Conservation (phyloP, 257 asterid species). For the Rhazya stricta region DNA sequence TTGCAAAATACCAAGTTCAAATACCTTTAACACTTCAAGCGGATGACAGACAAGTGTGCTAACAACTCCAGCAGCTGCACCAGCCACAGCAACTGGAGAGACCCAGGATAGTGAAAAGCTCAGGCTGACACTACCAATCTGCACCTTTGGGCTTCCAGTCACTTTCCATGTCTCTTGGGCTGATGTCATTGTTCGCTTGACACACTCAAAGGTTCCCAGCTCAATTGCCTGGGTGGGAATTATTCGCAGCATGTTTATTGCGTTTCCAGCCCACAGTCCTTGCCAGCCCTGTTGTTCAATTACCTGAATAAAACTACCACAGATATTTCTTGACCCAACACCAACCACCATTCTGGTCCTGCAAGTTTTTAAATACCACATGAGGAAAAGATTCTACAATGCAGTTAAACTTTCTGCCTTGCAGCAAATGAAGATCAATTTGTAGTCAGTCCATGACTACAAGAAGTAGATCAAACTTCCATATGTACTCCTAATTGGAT, state of each 20-base stretch:
- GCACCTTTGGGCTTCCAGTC: slow-evolving; percentile 42
- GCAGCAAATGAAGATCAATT: background rate
- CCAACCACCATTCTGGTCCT: slow-evolving; percentile 99
- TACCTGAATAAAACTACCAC: slow-evolving; percentile 69
- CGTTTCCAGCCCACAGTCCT: slow-evolving; percentile 96
- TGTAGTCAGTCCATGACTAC: background rate
- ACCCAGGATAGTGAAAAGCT: slow-evolving; percentile 64
- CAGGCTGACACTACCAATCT: slow-evolving; percentile 46
- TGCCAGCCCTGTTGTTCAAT: slow-evolving; percentile 86
- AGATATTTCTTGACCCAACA: slow-evolving; percentile 69
- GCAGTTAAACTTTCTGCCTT: background rate
- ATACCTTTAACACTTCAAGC: slow-evolving; percentile 93
- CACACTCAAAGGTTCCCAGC: slow-evolving; percentile 87
- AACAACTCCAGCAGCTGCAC: slow-evolving; percentile 92
- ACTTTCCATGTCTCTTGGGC: slow-evolving; percentile 61
- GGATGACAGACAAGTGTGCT: slow-evolving; percentile 96
- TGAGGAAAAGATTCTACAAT: slow-evolving; percentile 7
- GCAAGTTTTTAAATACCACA: slow-evolving; percentile 30
- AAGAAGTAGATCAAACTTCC: background rate
- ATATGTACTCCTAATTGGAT: background rate
- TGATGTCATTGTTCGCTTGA: slow-evolving; percentile 72
- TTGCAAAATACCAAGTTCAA: background rate
- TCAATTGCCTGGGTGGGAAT: slow-evolving; percentile 95
- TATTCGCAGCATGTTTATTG: slow-evolving; percentile 87
- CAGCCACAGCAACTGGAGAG: slow-evolving; percentile 88